Evolutionary conservation across 805 yeast genomes (phyloP).

Genomic region (Saturnispora sekii): DNA sequence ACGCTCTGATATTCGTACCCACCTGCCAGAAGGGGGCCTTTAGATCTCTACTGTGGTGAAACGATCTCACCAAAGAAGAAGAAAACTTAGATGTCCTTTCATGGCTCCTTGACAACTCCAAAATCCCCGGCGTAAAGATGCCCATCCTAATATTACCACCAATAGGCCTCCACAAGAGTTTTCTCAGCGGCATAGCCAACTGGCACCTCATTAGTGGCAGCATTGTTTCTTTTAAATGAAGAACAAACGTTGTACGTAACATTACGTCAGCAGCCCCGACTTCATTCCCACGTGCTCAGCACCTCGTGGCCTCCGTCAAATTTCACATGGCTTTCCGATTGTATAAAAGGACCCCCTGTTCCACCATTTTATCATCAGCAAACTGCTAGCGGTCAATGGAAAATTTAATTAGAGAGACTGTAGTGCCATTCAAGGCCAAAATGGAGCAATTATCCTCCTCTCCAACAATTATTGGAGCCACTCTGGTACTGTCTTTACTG

Average conservation of each 20-base stretch:
- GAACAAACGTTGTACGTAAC: too few species aligned
- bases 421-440: neutral
- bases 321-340: neutral
- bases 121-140: too few species aligned
- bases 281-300: conserved; percentile 1
- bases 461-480: neutral
- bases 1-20: conserved; percentile 21
- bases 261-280: too few species aligned
- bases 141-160: too few species aligned
- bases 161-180: too few species aligned
- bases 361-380: neutral
- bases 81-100: too few species aligned
- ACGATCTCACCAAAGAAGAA: neutral
- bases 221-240: too few species aligned
- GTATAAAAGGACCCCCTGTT: neutral
- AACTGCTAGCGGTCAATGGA: neutral
- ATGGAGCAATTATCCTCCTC: conserved; percentile 7
- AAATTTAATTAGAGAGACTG: too few species aligned
- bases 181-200: too few species aligned
- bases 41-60: conserved; percentile 1
- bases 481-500: neutral
- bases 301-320: neutral
- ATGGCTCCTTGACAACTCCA: too few species aligned
- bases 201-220: too few species aligned
- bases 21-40: conserved; percentile 27